Conservation (phyloP, 441 rosid species). For the Populus hybrid region DNA sequence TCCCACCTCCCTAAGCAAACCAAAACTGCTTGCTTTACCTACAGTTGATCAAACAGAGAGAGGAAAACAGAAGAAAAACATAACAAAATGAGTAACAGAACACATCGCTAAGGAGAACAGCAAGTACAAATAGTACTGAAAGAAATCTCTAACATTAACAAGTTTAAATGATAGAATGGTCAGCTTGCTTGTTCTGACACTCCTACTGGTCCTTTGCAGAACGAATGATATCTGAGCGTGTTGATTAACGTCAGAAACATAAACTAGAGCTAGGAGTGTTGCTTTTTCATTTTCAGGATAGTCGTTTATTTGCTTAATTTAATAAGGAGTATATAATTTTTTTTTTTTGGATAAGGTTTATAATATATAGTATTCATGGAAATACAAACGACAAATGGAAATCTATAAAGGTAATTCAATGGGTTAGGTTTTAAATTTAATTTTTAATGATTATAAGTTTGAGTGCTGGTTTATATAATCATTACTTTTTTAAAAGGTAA, state of each 20-base stretch:
- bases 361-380: too few species aligned
- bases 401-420: too few species aligned
- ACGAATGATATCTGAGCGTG: background rate
- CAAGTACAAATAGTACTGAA: background rate
- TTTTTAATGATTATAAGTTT: too few species aligned
- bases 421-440: too few species aligned
- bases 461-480: too few species aligned
- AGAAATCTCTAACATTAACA: background rate
- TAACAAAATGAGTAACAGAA: background rate
- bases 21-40: background rate
- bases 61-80: background rate
- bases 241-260: background rate
- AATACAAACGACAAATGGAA: background rate
- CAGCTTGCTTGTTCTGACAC: background rate
- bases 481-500: too few species aligned
- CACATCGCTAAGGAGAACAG: background rate
- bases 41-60: background rate
- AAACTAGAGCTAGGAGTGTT: background rate
- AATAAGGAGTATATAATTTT: too few species aligned
- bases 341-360: too few species aligned
- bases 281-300: background rate
- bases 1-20: conserved; percentile 9
- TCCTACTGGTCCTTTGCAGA: background rate
- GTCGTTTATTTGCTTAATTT: background rate
- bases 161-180: background rate